Conservation (phyloP, 2,329 filamentous ascomycete species). For the Trichophyton rubrum region DNA sequence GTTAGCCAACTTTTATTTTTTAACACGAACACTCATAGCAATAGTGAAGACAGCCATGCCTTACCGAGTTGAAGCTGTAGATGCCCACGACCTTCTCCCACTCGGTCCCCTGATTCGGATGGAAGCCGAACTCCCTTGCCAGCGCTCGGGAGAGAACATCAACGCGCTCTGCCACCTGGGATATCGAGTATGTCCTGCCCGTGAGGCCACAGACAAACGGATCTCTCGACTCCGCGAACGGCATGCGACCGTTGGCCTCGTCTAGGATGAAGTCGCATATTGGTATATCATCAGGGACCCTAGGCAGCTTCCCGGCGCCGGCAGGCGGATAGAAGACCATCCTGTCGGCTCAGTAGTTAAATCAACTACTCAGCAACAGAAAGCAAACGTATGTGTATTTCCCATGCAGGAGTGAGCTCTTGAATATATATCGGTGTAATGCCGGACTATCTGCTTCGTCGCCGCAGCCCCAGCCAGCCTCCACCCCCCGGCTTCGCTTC, state of each 20-base stretch:
- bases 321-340: conserved; percentile 38
- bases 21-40: too few species aligned
- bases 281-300: conserved; percentile 60
- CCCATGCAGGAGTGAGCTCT: not conserved
- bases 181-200: conserved; percentile 52
- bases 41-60: conserved; percentile 13
- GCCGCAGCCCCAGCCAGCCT: not conserved
- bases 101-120: conserved; percentile 56
- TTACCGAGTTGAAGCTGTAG: conserved; percentile 68
- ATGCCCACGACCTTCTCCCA: conserved; percentile 71
- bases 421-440: too few species aligned
- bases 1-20: too few species aligned
- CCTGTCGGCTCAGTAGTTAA: conserved; percentile 5
- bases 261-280: conserved; percentile 66
- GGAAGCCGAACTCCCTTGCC: conserved; percentile 57
- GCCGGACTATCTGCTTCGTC: not conserved
- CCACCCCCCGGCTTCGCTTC: not conserved
- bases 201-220: conserved; percentile 68
- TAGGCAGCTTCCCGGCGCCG: conserved; percentile 32
- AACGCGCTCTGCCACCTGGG: conserved; percentile 53
- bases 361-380: not conserved
- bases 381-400: too few species aligned
- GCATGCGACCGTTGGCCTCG: conserved; percentile 55
- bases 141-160: conserved; percentile 57
- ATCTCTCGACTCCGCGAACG: conserved; percentile 50